Percentiles rank a stretch among this genome's conserved stretches.
phyloP scores from a whole-genome alignment of 106 monocot genomes.

The Phalaenopsis equestris region DNA sequence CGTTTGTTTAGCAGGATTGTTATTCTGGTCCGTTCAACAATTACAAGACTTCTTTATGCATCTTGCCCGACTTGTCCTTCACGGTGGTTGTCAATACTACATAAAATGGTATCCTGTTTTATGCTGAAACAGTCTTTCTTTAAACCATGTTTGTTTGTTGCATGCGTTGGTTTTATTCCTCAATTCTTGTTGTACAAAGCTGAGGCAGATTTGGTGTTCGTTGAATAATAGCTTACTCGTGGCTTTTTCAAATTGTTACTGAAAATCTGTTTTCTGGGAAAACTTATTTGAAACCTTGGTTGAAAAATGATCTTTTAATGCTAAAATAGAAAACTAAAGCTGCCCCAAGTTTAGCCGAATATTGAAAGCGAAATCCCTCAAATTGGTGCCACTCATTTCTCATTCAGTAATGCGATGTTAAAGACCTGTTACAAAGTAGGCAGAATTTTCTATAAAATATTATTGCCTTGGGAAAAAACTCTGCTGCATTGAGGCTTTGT shows the following conservation, averaged over 20 bases:
- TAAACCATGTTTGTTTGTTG: not conserved
- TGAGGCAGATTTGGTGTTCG: not conserved
- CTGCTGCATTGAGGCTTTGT: not conserved
- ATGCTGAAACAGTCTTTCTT: not conserved
- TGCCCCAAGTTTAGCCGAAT: not conserved
- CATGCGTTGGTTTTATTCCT: not conserved
- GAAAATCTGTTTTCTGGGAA: no score
- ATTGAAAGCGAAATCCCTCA: not conserved
- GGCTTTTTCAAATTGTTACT: no score
- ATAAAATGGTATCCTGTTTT: conserved; percentile 46
- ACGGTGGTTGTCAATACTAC: conserved; percentile 72
- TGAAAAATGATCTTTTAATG: no score
- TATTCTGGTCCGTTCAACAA: conserved; percentile 69
- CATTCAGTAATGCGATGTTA: not conserved
- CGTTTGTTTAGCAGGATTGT: conserved; percentile 58
- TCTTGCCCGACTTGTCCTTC: conserved; percentile 85
- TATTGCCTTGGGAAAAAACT: not conserved
- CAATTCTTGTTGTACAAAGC: not conserved
- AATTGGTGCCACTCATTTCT: conserved; percentile 2
- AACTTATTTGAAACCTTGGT: no score
- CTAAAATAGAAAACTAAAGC: no score
- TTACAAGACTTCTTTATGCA: conserved; percentile 61
- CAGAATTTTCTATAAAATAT: not conserved
- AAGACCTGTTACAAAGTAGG: not conserved
- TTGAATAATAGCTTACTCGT: no score